Evolutionary conservation across 805 yeast species (phyloP), one percentile per base, ranked within the genome.

Genomic region (Cephaloascus albidus): DNA sequence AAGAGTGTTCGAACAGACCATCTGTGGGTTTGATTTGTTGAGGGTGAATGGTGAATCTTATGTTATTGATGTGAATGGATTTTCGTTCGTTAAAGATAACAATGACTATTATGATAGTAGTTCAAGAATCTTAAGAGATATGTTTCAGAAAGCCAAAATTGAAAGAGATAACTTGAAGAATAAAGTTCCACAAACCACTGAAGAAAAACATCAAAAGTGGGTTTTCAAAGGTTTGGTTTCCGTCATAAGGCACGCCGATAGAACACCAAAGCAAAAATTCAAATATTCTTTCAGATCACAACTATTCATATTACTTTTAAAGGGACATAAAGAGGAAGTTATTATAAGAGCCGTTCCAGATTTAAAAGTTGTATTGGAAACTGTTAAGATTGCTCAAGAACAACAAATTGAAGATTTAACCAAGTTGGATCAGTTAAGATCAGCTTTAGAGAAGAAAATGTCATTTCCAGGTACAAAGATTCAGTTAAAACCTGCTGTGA

Each of bases 231-330:
- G 97, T 15, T 66, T 85, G 62, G 95, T 93, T 10, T 73, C 84
- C 15, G 94, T 90, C 20, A 82, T 93, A 40, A 78, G 99, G 50
- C 99, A 93, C 60, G 99, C 97, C 5, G 99, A 93, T 57, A 76
- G 99, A 57, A 93, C 99, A 0, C 99, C 99, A 14, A 93, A 93
- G 58, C 98, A 93, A 63, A 93, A 93, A 58, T 86, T 93, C 66
- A 93, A 93, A 57, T 94, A 87, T 61, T 88, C 97, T 1, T 93
- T 93, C 67, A 81, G 82, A 47, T 81, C 95, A 2, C 89, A 87
- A 4, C 71, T 86, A 10, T 93, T 93, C 54, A 78, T 88, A 35
- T 85, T 93, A 0, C 61, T 93, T 40, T 65, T 93, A 47, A 90
- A 90, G 58, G 97, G 97, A 3, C 95, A 93, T 54, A 87, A 83